These are phyloP conservation scores for Pelargonium myrrhifolium DNA, from an alignment of 441 rosid species.

Conservation along the genomic window DNA sequence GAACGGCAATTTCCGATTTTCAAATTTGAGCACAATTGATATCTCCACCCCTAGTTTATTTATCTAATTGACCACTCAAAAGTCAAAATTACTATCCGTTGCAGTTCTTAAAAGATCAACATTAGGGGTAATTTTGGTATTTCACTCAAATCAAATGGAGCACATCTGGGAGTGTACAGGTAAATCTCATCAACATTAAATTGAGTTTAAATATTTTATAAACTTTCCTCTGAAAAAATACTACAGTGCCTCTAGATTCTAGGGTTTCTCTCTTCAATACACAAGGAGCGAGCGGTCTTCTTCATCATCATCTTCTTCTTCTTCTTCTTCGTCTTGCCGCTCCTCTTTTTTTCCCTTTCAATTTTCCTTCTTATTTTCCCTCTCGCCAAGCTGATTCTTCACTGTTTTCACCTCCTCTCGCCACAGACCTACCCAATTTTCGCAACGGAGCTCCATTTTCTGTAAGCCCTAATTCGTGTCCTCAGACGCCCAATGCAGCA, in stretches of 20 bases:
- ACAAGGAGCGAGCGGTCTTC: conserved; percentile 36
- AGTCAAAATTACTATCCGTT: too few relatives aligned
- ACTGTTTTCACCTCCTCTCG: conserved; percentile 3
- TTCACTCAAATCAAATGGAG: too few relatives aligned
- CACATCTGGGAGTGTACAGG: not conserved
- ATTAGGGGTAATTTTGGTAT: too few relatives aligned
- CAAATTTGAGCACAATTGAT: too few relatives aligned
- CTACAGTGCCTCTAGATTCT: conserved; percentile 22
- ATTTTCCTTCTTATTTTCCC: conserved; percentile 15
- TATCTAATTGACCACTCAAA: too few relatives aligned
- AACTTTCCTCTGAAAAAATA: not conserved
- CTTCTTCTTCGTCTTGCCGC: conserved; percentile 21
- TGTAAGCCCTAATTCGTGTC: not conserved
- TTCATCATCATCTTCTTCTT: too few relatives aligned
- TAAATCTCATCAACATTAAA: not conserved
- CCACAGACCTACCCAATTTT: not conserved
- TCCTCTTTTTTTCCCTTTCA: conserved; percentile 21
- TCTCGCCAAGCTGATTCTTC: conserved; percentile 18
- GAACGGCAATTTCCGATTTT: too few relatives aligned
- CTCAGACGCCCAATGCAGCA: conserved; percentile 31
- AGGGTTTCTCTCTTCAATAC: conserved; percentile 60
- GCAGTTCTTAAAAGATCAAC: too few relatives aligned
- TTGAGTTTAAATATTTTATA: not conserved
- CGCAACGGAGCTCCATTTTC: not conserved
- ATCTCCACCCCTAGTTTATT: too few relatives aligned